Evolutionary conservation across 2,329 filamentous ascomycete genomes (phyloP).

Genomic region (Alternaria sp.): DNA sequence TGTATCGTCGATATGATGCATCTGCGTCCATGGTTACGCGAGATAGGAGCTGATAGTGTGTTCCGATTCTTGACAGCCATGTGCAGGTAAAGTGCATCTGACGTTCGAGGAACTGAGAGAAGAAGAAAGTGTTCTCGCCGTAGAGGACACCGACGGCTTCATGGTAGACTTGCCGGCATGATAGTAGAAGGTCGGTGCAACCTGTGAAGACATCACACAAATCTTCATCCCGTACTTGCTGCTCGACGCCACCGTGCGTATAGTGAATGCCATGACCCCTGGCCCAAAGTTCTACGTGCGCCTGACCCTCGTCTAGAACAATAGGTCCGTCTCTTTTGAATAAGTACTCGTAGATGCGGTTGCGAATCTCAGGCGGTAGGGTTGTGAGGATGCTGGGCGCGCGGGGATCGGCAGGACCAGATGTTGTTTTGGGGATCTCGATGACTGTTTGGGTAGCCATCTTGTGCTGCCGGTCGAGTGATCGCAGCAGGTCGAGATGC

Average conservation of each 20-base stretch:
- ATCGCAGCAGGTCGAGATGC: background rate
- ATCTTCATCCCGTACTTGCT: background rate
- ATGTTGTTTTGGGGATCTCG: background rate
- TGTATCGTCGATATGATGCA: background rate
- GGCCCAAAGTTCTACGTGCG: fast-evolving
- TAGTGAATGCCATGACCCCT: fast-evolving
- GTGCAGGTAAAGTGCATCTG: background rate
- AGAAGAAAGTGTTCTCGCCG: background rate
- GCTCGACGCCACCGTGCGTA: background rate
- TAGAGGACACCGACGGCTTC: background rate
- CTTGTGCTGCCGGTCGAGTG: background rate
- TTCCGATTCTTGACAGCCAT: background rate
- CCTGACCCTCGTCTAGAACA: too few species aligned
- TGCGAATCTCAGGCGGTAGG: background rate
- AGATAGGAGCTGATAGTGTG: background rate
- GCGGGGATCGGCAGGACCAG: fast-evolving
- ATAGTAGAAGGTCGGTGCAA: background rate
- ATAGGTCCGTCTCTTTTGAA: background rate
- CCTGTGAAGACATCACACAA: background rate
- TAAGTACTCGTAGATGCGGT: background rate
- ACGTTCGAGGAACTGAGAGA: background rate
- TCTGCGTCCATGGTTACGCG: background rate
- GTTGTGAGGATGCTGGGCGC: background rate
- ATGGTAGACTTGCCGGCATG: background rate
- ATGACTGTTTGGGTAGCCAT: background rate